Percentiles rank a stretch among this genome's conserved stretches.
phyloP scores from a whole-genome alignment of 2,329 filamentous ascomycete genomes.

The Teratosphaeriaceae sp. region DNA sequence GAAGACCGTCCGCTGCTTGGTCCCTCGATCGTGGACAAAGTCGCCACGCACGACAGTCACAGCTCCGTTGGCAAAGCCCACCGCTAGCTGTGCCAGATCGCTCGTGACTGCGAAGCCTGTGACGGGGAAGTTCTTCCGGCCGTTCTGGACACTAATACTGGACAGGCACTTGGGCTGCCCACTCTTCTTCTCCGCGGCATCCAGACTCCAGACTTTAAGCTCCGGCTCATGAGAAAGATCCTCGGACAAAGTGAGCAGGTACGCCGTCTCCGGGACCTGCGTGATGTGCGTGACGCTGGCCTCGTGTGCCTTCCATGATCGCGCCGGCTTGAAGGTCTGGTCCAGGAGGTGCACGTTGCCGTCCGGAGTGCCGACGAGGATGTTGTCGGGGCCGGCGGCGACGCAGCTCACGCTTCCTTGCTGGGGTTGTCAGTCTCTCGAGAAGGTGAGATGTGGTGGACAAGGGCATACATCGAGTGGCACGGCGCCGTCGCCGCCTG shows the following conservation, averaged over 20 bases:
- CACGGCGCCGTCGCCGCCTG: slow-evolving; percentile 65
- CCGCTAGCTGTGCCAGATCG: slow-evolving; percentile 85
- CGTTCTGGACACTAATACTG: slow-evolving; percentile 80
- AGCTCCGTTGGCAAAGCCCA: slow-evolving; percentile 92
- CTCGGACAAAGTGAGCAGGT: slow-evolving; percentile 81
- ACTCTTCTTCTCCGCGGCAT: slow-evolving; percentile 90
- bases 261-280: slow-evolving; percentile 78
- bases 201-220: slow-evolving; percentile 95
- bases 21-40: slow-evolving; percentile 88
- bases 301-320: slow-evolving; percentile 82
- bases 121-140: slow-evolving; percentile 87
- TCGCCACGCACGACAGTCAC: slow-evolving; percentile 93
- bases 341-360: slow-evolving; percentile 84
- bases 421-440: slow-evolving; percentile 31
- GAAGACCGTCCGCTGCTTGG: slow-evolving; percentile 88
- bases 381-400: slow-evolving; percentile 77
- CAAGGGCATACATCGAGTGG: slow-evolving; percentile 24
- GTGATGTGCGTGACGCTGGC: slow-evolving; percentile 81
- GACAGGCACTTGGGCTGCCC: slow-evolving; percentile 83
- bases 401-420: slow-evolving; percentile 68
- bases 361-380: slow-evolving; percentile 82
- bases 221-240: slow-evolving; percentile 82
- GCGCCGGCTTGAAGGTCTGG: slow-evolving; percentile 76
- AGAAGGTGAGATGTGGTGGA: no score
- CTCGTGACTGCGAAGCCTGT: slow-evolving; percentile 83